Conservation (phyloP, 2,329 filamentous ascomycete genomes). For the Aspergillus sojae region DNA sequence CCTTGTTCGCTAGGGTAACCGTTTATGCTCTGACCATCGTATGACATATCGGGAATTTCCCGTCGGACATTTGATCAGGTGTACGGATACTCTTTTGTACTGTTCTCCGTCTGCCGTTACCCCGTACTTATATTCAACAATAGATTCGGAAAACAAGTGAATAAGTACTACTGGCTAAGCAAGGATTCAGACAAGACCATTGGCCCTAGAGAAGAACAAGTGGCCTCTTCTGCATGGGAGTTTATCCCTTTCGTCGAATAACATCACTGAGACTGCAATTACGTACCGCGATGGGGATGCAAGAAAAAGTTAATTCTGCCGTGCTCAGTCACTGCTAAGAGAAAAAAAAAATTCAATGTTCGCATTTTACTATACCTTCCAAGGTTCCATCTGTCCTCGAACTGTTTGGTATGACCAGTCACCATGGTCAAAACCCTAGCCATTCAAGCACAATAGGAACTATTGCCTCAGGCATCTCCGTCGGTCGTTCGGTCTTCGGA, state of each 20-base stretch:
- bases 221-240: background rate
- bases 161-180: background rate
- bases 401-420: background rate
- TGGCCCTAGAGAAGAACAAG: background rate
- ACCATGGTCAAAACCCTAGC: background rate
- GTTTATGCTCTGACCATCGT: constrained; percentile 5
- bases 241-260: constrained; percentile 4
- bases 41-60: constrained; percentile 1
- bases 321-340: background rate
- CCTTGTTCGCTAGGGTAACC: background rate
- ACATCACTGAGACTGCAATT: background rate
- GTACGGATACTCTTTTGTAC: background rate
- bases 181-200: background rate
- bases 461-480: background rate
- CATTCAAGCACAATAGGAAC: background rate
- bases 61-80: background rate
- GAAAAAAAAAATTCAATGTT: background rate
- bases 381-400: background rate
- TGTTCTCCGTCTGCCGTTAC: background rate
- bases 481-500: constrained; percentile 5
- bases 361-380: background rate
- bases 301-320: background rate
- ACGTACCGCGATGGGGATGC: background rate
- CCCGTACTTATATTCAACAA: constrained; percentile 1
- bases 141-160: background rate